Evolutionary conservation across 331 rosid genomes (phyloP), one percentile per base, ranked within the genome.

Genomic region (Malus hybrid): DNA sequence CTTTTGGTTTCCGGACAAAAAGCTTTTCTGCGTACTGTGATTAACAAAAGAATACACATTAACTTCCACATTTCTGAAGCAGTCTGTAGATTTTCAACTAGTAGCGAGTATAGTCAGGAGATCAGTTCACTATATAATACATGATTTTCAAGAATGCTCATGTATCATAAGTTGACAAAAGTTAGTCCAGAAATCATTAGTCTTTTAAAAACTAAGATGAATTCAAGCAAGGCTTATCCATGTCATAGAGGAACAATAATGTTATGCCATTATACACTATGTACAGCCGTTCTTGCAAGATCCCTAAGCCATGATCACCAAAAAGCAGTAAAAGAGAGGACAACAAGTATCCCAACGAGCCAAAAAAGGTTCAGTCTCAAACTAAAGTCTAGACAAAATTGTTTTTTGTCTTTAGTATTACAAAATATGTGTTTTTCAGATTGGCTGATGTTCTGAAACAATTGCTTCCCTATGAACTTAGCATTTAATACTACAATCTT

Each of bases 21-120:
- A 87, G 78, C 88, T 95, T 95, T 76, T 95, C 99, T 11, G 98
- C 98, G 72, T 95, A 95, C 99, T 95, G 90, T 55, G 78, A 82
- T 68, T 20, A 48, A 78, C 56, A 58, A 78, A 10, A 82, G 68
- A 78, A 16, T 65, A 60, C 18, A 24, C 48, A 44, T 64, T 73
- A 72, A 71, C n/a, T 14, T 74, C 67, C 3, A 62, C 22, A 70
- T 46, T 77, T 78, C 33, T 60, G 69, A 63, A 67, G 82, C 50
- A 70, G 66, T 48, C 42, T 32, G 52, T 28, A 61, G 13, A 22
- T 19, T 33, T 67, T 33, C 53, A 36, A 7, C 73, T 20, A 29
- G 44, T 56, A 50, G 79, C 70, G 39, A 32, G 65, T 9, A 8
- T 18, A 77, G 69, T 63, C 70, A 75, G 32, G 73, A 24, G 32